Evolutionary conservation across 2,329 filamentous ascomycete genomes (phyloP), one percentile per base, ranked within the genome.

Genomic region (Rutstroemia sp.): DNA sequence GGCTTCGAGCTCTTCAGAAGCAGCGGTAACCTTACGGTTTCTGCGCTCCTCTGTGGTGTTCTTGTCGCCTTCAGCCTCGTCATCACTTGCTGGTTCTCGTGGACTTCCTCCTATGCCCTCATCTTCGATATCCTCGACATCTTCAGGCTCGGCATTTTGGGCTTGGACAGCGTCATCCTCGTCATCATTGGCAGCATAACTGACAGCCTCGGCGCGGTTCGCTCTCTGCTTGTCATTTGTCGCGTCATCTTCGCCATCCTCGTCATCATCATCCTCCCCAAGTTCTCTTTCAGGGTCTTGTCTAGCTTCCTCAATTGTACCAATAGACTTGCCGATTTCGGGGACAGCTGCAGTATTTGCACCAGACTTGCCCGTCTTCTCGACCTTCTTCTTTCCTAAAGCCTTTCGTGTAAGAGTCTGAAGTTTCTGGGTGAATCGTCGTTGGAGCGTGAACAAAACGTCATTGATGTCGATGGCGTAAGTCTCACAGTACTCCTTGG

Each of bases 141-240:
- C 83, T 38, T 83, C 78, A 50, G 79, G 79, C 19, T 83, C 82
- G 21, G 76, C 72, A 2, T 78, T 76, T 57, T 80, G 78, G 52
- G 76, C 75, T 64, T 87, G 84, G 54, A 95, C 83, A 38, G 80
- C 84, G 63, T 89, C 82, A 67, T 97, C 94, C 4, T 92, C 92
- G 5, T 96, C 92, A 68, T 97, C 94, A 48, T 95, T 95, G 36
- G 86, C 89, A 40, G 90, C 92, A 64, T 96, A 97, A 14, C 90
- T 94, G 2, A 92, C 85, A 30, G 87, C 88, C 71, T 96, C 88
- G 52, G 80, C 77, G 42, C 88, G 85, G 69, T 95, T 94, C 47
- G 84, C 82, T 65, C 81, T 83, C 67, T 84, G 80, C 73, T 90
- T 95, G 64, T 82, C 83, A 60, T 80, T 83, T 4, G 84, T 92